Evolutionary conservation across 305 asterid genomes (phyloP).

Genomic region (Plantago coronopus): DNA sequence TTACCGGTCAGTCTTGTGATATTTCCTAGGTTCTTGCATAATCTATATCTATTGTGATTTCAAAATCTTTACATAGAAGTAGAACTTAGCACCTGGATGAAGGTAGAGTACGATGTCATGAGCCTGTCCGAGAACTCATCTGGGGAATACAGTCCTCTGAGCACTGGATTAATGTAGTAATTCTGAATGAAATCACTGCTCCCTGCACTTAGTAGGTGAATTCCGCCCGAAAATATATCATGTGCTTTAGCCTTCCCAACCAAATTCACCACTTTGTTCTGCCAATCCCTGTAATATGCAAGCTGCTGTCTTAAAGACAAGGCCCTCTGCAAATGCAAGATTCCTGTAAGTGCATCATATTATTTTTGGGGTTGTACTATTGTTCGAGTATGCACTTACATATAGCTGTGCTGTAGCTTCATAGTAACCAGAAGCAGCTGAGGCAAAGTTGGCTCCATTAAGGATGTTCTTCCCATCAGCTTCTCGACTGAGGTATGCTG

Average conservation of each 20-base stretch:
- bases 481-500: slow-evolving; percentile 68
- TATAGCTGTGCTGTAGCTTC: slow-evolving; percentile 58
- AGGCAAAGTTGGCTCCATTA: slow-evolving; percentile 73
- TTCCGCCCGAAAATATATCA: slow-evolving; percentile 53
- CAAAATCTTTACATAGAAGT: neutral
- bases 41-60: neutral
- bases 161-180: slow-evolving; percentile 66
- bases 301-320: slow-evolving; percentile 62
- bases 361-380: neutral
- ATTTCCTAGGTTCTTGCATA: neutral
- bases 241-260: slow-evolving; percentile 56
- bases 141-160: slow-evolving; percentile 47
- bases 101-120: slow-evolving; percentile 46
- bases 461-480: slow-evolving; percentile 51
- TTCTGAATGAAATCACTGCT: slow-evolving; percentile 90
- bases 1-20: neutral
- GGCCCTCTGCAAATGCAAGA: slow-evolving; percentile 50
- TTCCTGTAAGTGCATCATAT: neutral
- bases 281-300: slow-evolving; percentile 64
- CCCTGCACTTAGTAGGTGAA: slow-evolving; percentile 76
- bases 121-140: slow-evolving; percentile 69
- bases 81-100: slow-evolving; percentile 42
- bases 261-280: slow-evolving; percentile 48
- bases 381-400: slow-evolving; percentile 27
- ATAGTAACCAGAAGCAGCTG: slow-evolving; percentile 85